Base-by-base conservation (phyloP, 495 filamentous ascomycete genomes). In the Halenospora varia region DNA sequence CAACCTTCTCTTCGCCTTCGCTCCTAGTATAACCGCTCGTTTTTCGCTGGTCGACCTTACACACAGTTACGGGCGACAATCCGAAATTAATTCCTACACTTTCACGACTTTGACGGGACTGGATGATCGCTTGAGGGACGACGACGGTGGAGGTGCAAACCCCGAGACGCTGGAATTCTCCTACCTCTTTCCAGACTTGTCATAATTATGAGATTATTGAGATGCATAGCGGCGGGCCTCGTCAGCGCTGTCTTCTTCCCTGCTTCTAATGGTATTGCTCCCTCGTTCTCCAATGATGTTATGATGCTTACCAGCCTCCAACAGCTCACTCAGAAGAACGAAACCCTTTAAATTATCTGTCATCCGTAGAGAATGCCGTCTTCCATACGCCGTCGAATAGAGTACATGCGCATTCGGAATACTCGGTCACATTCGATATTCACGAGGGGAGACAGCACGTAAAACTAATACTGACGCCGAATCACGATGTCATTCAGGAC, bases 381-480 rank as follows among this genome's bases (percentile, higher is more conserved):
- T 88, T 98, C 40, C 81, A 87, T 59, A 95, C 92, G 1, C 85
- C 87, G 10, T 87, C 87, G 24, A 83, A 90, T 63, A 82, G 87
- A 56, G 82, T 96, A 25, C 85, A 92, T 67, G 84, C 89, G 19
- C 77, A 87, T 44, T 87, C 90, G 11, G 75, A 83, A 18, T 97
- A 97, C 70, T 88, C 94, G 64, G 71, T 97, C 60, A 82, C 81
- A 25, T 97, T 98, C 71, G 74, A 78, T 44, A 71, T 96, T 42
- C 86, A 89, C 62, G 75, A 81, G 59, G 76, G 80, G 42, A 70
- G 76, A 55, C 84, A 91, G 63, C 81, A 81, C 47, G 75, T 97
- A 58, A 90, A 89, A 62, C 81, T 98, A 45, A 78, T 81, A 48
- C 81, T 97, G 35, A 86, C 96, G 69, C 94, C 94, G 23, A 98